Evolutionary conservation across 2,329 filamentous ascomycete species (phyloP).

Genomic region (Diplodia corticola): DNA sequence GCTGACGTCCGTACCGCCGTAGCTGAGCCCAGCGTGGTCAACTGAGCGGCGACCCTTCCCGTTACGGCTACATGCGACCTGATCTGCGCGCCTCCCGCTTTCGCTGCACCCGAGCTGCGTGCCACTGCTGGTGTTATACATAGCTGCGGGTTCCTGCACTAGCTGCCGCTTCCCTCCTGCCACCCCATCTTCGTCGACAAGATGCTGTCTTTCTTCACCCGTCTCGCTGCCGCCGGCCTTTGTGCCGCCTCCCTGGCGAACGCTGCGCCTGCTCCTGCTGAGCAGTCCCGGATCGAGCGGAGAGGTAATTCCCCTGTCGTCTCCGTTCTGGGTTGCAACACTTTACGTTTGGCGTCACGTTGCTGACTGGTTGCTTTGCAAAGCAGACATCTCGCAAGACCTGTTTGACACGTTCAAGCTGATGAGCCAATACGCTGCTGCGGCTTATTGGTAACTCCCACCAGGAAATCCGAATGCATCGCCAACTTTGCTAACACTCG

Average conservation of each 20-base stretch:
- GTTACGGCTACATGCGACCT: neutral
- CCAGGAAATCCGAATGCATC: neutral
- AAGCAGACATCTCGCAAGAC: conserved; percentile 41
- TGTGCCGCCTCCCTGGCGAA: neutral
- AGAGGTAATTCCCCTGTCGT: conserved; percentile 4
- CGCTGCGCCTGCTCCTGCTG: neutral
- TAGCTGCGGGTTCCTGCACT: conserved; percentile 12
- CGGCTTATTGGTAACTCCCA: conserved; percentile 48
- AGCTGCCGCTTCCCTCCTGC: neutral
- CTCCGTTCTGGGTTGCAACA: neutral
- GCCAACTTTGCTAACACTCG: neutral
- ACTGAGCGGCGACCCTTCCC: neutral
- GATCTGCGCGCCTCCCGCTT: neutral
- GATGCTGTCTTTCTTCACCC: conserved; percentile 11
- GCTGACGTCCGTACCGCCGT: neutral
- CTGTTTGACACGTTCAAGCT: conserved; percentile 46
- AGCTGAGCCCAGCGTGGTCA: neutral
- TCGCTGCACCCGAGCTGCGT: neutral
- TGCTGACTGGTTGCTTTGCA: neutral
- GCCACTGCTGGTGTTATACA: neutral
- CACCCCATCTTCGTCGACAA: neutral
- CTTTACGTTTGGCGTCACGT: neutral
- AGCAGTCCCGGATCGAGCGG: neutral
- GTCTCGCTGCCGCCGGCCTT: conserved; percentile 1
- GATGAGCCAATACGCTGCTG: conserved; percentile 55